Base-by-base conservation (phyloP, 2,329 filamentous ascomycete genomes). In the Geosmithia flava region DNA sequence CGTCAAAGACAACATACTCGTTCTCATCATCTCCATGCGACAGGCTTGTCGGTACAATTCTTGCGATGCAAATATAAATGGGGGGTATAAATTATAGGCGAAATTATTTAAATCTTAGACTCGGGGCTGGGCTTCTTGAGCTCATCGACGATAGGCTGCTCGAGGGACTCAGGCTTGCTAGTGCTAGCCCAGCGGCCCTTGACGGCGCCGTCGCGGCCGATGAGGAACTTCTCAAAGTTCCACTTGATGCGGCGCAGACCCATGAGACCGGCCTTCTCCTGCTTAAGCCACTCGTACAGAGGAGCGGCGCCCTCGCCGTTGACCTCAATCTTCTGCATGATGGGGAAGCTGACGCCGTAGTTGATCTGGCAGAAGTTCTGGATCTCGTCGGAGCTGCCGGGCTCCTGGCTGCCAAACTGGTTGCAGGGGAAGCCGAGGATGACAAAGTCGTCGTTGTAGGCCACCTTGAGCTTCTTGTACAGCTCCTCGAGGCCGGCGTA, bases 181-280 rank as follows among this genome's bases (percentile, higher is more conserved):
- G 81, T 85, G 66, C 86, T 91, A 33, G 87, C 86, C 88, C 89
- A 98, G 54, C 93, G 74, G 27, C 77, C 77, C 68, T 86, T 85
- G 56, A 97, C 88, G 69, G 84, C 77, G 23, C 93, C 93, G 66
- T 97, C 88, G 52, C 80, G 78, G 51, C 83, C 85, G 54, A 98
- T 73, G 53, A 98, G 71, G 70, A 96, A 98, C 79, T 98, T 98
- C 69, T 98, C 93, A 72, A 97, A 98, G 71, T 98, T 98, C 93
- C 93, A 98, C 84, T 97, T 96, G 59, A 98, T 75, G 53, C 83
- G 69, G 82, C 94, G 91, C 61, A 97, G 65, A 19, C 93, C 93
- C 69, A 97, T 69, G 49, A 96, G 60, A 20, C 93, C 90, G 1
- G 91, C 78, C 73, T 88, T 84, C 68, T 82, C 70, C 42, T 68